These are phyloP conservation scores for Guillardia theta DNA, from an alignment of 78 protist species.

Conservation along the genomic window DNA sequence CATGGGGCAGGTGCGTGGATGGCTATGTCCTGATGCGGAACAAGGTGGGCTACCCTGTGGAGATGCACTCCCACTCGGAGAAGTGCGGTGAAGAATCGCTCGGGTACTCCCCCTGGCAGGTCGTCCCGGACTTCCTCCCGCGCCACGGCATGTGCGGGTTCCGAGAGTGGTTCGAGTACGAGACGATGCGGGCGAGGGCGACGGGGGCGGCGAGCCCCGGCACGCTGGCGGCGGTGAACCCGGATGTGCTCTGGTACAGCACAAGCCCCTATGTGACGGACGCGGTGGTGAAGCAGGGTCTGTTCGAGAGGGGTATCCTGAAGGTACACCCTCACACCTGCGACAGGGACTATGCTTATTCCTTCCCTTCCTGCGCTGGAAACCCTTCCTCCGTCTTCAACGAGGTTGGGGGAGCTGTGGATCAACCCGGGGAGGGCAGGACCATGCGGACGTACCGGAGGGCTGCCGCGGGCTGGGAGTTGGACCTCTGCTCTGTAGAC, in stretches of 20 bases:
- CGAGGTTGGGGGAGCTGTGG: not conserved
- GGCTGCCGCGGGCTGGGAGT: not conserved
- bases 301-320: not conserved
- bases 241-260: no score
- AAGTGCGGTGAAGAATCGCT: not conserved
- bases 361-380: not conserved
- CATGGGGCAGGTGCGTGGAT: not conserved
- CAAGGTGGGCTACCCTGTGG: not conserved
- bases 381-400: not conserved
- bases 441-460: not conserved
- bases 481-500: not conserved
- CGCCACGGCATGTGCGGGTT: not conserved
- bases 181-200: not conserved
- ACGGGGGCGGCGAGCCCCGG: not conserved
- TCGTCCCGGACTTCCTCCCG: not conserved
- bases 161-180: not conserved
- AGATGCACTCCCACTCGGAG: not conserved
- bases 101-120: not conserved
- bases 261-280: no score
- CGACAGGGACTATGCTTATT: not conserved
- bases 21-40: not conserved
- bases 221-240: no score
- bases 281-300: not conserved
- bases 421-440: not conserved
- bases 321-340: not conserved